Evolutionary conservation across 768 basidiomycete species (phyloP).

Genomic region (Porpolomopsis calyptriformis): DNA sequence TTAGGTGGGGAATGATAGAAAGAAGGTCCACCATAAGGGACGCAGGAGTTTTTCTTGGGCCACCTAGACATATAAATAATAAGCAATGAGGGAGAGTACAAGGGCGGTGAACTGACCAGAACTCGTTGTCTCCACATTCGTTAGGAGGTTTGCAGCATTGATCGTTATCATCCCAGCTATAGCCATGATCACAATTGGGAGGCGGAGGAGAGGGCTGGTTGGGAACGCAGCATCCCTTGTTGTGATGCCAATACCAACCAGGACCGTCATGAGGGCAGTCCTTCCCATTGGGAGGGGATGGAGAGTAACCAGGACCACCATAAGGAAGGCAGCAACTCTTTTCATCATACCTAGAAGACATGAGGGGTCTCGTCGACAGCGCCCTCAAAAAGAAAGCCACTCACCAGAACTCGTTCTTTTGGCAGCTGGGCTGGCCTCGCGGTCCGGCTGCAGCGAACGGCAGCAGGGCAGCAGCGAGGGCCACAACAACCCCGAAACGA

Average conservation of each 20-base stretch:
- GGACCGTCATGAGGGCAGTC: conserved; percentile 7
- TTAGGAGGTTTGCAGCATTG: no score
- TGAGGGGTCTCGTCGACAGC: background rate
- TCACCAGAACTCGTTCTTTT: conserved; percentile 20
- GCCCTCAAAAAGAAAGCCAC: background rate
- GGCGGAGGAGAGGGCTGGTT: conserved; percentile 27
- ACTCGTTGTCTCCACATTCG: conserved; percentile 21
- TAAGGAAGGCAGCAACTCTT: conserved; percentile 23
- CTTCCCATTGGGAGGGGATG: conserved; percentile 6
- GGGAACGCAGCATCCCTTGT: conserved; percentile 45
- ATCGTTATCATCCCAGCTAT: no score
- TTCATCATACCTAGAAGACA: conserved; percentile 18
- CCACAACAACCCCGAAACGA: conserved; percentile 18
- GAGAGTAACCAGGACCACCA: background rate
- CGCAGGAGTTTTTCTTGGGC: background rate
- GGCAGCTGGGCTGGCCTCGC: conserved; percentile 10
- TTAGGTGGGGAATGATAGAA: conserved; percentile 7
- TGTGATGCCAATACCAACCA: conserved; percentile 6
- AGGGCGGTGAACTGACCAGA: conserved; percentile 19
- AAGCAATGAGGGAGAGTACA: background rate
- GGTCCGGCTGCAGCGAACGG: conserved; percentile 16
- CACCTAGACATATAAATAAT: background rate
- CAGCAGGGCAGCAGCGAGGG: conserved; percentile 20
- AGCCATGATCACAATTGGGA: conserved; percentile 48
- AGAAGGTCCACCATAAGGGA: conserved; percentile 7